Evolutionary conservation across 2,329 filamentous ascomycete species (phyloP).

Genomic region (Ceratocystis alfenasii): DNA sequence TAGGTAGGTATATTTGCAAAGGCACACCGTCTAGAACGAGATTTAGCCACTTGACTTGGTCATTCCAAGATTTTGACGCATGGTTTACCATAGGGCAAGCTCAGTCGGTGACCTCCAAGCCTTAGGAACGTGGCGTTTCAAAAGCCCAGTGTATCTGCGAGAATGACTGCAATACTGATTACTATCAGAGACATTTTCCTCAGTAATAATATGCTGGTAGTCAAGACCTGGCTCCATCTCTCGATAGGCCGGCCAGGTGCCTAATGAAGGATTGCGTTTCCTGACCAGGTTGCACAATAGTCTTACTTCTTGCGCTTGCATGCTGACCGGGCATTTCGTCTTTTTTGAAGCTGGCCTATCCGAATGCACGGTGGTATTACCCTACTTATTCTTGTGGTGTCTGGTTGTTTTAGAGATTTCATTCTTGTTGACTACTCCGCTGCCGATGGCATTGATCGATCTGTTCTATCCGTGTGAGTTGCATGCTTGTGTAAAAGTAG

Average conservation of each 20-base stretch:
- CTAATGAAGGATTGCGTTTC: not conserved
- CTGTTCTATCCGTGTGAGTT: not conserved
- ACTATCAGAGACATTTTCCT: not conserved
- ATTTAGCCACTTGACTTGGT: no score
- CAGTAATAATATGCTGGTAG: not conserved
- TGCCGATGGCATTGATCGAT: not conserved
- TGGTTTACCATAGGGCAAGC: no score
- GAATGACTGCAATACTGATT: not conserved
- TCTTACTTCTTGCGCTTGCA: not conserved
- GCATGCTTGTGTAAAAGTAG: not conserved
- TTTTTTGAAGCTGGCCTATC: no score
- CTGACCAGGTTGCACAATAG: not conserved
- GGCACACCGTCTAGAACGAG: no score
- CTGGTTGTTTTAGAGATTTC: not conserved
- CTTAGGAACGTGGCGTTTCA: not conserved
- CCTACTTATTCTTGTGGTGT: not conserved
- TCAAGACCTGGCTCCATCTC: not conserved
- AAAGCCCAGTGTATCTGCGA: not conserved
- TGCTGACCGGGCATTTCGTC: no score
- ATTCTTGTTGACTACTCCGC: not conserved
- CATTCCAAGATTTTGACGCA: no score
- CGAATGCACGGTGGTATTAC: not conserved
- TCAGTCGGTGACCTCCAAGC: no score
- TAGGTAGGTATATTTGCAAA: no score
- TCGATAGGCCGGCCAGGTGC: not conserved